A percentile compares a stretch with the other conserved stretches of the same genome.
phyloP scores from a whole-genome alignment of 1,139 yeast species.

The Diutina sp. region DNA sequence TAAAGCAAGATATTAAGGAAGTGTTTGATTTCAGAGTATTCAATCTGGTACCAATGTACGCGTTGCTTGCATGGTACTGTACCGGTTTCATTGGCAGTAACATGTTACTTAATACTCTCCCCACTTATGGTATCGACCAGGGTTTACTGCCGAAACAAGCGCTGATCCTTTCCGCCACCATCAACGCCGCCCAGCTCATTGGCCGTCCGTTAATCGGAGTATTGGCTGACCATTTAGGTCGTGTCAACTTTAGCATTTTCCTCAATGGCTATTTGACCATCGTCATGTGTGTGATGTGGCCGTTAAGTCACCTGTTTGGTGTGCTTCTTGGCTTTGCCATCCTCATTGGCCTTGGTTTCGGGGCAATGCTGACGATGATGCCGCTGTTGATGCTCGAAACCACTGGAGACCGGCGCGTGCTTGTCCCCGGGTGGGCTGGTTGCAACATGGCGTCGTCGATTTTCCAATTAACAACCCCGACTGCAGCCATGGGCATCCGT shows the following conservation, averaged over 20 bases:
- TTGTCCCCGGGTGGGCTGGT: not conserved
- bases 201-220: not conserved
- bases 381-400: not conserved
- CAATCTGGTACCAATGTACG: not conserved
- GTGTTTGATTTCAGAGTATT: not conserved
- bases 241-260: not conserved
- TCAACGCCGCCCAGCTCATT: not conserved
- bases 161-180: not conserved
- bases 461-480: not conserved
- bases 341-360: not conserved
- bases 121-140: not conserved
- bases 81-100: not conserved
- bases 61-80: not conserved
- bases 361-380: not conserved
- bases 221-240: not conserved
- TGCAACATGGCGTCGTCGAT: not conserved
- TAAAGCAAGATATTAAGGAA: not conserved
- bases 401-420: not conserved
- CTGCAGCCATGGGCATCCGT: not conserved
- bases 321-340: not conserved
- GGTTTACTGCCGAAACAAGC: not conserved
- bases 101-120: not conserved
- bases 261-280: not conserved
- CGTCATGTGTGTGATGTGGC: not conserved
- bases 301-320: not conserved